Evolutionary conservation across 148 eudicot genomes (phyloP).

Genomic region (Silene conica): DNA sequence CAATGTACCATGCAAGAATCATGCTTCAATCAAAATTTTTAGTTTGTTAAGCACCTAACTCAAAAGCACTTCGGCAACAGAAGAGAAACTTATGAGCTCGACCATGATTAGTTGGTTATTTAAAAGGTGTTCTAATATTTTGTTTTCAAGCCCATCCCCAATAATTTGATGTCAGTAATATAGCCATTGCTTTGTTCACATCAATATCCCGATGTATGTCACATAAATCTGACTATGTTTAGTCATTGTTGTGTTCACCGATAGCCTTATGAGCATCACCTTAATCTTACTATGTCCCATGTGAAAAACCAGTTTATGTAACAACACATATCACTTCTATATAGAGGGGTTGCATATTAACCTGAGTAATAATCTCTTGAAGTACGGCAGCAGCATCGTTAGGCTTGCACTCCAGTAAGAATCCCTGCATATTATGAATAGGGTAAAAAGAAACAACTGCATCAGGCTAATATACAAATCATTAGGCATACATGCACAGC

Average conservation of each 20-base stretch:
- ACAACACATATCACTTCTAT: neutral
- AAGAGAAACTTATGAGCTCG: no score
- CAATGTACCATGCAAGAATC: neutral
- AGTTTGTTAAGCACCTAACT: neutral
- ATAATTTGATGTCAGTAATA: neutral
- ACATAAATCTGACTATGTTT: no score
- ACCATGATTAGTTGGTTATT: neutral
- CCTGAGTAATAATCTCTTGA: constrained; percentile 71
- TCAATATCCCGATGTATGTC: no score
- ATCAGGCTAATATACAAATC: neutral
- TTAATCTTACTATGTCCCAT: neutral
- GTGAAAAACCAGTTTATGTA: neutral
- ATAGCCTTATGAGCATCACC: neutral
- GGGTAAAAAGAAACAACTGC: neutral
- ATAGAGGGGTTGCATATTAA: constrained; percentile 13
- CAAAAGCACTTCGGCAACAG: neutral
- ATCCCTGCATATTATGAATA: constrained; percentile 46
- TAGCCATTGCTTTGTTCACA: no score
- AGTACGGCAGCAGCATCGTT: constrained; percentile 68
- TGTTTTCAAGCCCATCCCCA: no score
- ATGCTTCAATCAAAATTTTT: neutral
- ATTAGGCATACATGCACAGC: constrained; percentile 1
- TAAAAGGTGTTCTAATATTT: neutral
- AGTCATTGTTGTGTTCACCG: no score
- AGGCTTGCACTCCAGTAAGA: constrained; percentile 75